Conservation (phyloP, 768 basidiomycete genomes). For the Suillus cothurnatus region DNA sequence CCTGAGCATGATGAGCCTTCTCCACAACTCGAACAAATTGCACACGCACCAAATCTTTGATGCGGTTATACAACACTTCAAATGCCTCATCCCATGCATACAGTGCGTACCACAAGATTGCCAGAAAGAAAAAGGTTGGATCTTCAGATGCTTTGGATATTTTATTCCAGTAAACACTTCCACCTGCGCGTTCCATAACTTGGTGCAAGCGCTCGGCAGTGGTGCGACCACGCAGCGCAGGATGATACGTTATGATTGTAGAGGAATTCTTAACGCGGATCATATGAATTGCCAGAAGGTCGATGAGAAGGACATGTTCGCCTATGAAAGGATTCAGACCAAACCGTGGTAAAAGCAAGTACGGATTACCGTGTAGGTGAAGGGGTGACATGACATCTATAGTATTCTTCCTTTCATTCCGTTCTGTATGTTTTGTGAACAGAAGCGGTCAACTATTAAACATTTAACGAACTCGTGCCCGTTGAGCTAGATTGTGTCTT, state of each 20-base stretch:
- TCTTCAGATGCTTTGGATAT: slow-evolving; percentile 31
- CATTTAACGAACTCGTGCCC: background rate
- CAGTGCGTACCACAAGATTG: slow-evolving; percentile 51
- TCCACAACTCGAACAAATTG: slow-evolving; percentile 15
- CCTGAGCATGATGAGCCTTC: background rate
- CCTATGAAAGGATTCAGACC: slow-evolving; percentile 12
- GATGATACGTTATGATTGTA: slow-evolving; percentile 40
- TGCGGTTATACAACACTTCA: slow-evolving; percentile 46
- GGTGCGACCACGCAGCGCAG: slow-evolving; percentile 26
- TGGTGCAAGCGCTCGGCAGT: slow-evolving; percentile 30
- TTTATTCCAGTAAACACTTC: slow-evolving; percentile 31
- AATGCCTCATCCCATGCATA: slow-evolving; percentile 58
- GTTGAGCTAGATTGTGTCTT: background rate
- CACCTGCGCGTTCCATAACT: slow-evolving; percentile 33
- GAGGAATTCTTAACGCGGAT: slow-evolving; percentile 27
- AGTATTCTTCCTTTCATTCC: background rate
- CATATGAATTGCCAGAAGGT: slow-evolving; percentile 43
- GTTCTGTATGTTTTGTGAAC: background rate
- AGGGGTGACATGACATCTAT: slow-evolving; percentile 10
- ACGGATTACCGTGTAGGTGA: background rate
- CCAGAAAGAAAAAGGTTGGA: slow-evolving; percentile 51
- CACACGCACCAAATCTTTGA: slow-evolving; percentile 45
- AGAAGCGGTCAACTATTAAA: background rate
- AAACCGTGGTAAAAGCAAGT: background rate
- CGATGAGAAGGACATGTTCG: slow-evolving; percentile 31